phyloP scores from a whole-genome alignment of 306 rosid genomes.

The Quillaja saponaria region DNA sequence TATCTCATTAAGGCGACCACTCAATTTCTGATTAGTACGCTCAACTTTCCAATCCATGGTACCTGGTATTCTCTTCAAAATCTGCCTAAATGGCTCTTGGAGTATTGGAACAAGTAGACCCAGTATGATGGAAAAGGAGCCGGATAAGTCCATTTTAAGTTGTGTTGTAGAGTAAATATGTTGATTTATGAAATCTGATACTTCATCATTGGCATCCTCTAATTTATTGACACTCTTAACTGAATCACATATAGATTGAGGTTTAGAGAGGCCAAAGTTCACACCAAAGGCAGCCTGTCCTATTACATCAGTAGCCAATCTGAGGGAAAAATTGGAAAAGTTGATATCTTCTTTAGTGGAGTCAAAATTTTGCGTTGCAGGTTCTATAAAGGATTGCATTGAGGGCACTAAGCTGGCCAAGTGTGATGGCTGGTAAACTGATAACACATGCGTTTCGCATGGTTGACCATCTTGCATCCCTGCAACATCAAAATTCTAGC shows the following conservation, averaged over 20 bases:
- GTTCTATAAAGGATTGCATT: constrained; percentile 76
- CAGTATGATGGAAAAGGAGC: constrained; percentile 82
- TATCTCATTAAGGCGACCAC: constrained; percentile 68
- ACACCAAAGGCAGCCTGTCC: constrained; percentile 96
- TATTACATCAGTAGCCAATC: constrained; percentile 73
- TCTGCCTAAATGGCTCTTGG: constrained; percentile 82
- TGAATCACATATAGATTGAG: constrained; percentile 40
- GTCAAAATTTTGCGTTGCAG: constrained; percentile 69
- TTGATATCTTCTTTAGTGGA: constrained; percentile 46
- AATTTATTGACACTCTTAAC: constrained; percentile 17
- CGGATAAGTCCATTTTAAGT: constrained; percentile 89
- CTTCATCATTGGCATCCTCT: constrained; percentile 35
- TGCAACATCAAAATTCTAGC: constrained; percentile 39
- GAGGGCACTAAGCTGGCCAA: constrained; percentile 71
- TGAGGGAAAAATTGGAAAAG: constrained; percentile 73
- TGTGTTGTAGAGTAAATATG: constrained; percentile 84
- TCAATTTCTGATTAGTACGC: constrained; percentile 49
- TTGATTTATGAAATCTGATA: constrained; percentile 75
- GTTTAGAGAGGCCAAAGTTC: constrained; percentile 67
- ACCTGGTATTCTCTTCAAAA: constrained; percentile 79
- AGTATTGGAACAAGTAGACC: constrained; percentile 78
- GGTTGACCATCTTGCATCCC: constrained; percentile 88
- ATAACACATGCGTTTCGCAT: constrained; percentile 77
- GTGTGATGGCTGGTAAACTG: constrained; percentile 82
- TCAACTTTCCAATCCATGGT: constrained; percentile 93